A percentile compares a stretch with the other conserved stretches of the same genome.
Conservation (phyloP, 345 rosid genomes). For the Punica granatum region DNA sequence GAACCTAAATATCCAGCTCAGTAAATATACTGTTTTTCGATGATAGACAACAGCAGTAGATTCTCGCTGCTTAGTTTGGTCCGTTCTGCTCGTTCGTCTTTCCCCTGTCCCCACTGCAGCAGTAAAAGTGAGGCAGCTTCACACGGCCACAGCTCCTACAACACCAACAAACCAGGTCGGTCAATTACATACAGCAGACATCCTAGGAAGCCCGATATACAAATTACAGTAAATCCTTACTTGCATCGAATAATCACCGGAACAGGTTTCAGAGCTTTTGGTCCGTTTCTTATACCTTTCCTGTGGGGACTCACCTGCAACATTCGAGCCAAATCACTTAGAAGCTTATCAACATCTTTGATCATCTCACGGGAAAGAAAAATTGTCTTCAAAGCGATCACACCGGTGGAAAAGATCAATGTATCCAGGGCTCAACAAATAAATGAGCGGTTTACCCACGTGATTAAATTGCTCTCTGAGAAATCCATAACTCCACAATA, state of each 20-base stretch:
- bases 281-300: conserved; percentile 86
- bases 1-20: neutral
- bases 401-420: too few relatives aligned
- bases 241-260: conserved; percentile 88
- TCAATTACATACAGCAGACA: neutral
- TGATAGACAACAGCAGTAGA: neutral
- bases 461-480: too few relatives aligned
- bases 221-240: conserved; percentile 27
- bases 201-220: neutral
- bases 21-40: neutral
- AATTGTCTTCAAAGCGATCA: neutral
- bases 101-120: conserved; percentile 83
- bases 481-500: too few relatives aligned
- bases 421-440: neutral
- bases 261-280: conserved; percentile 80
- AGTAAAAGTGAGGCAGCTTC: conserved; percentile 86
- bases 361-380: too few relatives aligned
- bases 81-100: conserved; percentile 16
- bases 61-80: neutral
- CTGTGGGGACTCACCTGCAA: conserved; percentile 63
- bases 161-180: neutral
- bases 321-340: neutral
- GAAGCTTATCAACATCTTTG: neutral
- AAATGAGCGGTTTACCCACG: too few relatives aligned
- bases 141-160: conserved; percentile 82